A percentile compares a stretch with the other conserved stretches of the same genome.
Conservation (phyloP, 352 stramenopile genomes). For the Globisporangium cystogenes region DNA sequence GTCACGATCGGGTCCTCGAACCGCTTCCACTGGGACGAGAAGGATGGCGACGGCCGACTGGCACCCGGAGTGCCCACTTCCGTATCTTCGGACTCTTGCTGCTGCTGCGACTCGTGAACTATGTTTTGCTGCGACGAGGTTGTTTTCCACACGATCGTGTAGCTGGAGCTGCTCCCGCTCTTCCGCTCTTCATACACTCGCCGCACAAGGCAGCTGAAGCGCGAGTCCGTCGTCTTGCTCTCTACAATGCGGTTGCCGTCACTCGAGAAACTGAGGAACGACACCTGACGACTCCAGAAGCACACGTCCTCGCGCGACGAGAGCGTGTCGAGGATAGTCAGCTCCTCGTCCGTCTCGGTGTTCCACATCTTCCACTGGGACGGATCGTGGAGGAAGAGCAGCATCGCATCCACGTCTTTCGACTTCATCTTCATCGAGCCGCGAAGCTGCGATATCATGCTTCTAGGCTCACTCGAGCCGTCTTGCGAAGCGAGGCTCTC, state of each 20-base stretch:
- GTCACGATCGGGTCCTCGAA: conserved; percentile 29
- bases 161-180: conserved; percentile 7
- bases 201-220: conserved; percentile 24
- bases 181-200: conserved; percentile 23
- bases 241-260: conserved; percentile 10
- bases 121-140: conserved; percentile 21
- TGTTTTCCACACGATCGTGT: conserved; percentile 35
- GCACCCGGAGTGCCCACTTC: background rate
- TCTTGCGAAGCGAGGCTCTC: background rate
- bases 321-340: conserved; percentile 22
- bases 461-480: background rate
- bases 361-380: conserved; percentile 15
- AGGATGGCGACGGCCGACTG: background rate
- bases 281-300: conserved; percentile 30
- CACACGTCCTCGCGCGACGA: conserved; percentile 24
- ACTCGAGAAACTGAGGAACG: conserved; percentile 23
- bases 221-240: conserved; percentile 13
- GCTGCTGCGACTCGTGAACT: background rate
- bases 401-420: conserved; percentile 12
- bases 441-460: conserved; percentile 17
- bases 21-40: conserved; percentile 16
- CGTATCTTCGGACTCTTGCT: background rate
- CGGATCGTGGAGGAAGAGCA: conserved; percentile 21
- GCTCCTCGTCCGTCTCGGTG: conserved; percentile 7
- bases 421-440: conserved; percentile 17